phyloP scores from a whole-genome alignment of 2,329 filamentous ascomycete species.

The Aspergillus fumigatiaffinis region DNA sequence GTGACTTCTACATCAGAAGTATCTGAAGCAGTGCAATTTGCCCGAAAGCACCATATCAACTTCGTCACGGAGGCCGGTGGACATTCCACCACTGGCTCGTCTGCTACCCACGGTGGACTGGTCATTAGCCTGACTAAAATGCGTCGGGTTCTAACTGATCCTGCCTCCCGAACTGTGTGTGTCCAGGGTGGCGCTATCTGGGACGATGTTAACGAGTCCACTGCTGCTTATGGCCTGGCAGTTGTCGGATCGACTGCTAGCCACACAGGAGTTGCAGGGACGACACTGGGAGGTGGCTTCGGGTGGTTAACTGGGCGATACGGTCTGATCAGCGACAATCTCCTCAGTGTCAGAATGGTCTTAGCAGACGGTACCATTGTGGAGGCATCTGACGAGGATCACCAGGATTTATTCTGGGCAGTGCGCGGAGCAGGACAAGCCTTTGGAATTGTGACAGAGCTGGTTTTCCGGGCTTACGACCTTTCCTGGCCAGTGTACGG shows the following conservation, averaged over 20 bases:
- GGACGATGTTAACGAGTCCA: conserved; percentile 49
- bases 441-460: conserved; percentile 43
- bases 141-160: background rate
- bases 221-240: conserved; percentile 50
- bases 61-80: background rate
- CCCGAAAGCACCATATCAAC: background rate
- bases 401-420: conserved; percentile 48
- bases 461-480: conserved; percentile 20
- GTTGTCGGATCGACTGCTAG: conserved; percentile 59
- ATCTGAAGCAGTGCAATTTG: background rate
- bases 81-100: background rate
- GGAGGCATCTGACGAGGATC: conserved; percentile 36
- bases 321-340: conserved; percentile 51
- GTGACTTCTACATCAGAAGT: conserved; percentile 8
- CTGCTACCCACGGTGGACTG: background rate
- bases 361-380: conserved; percentile 35
- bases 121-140: background rate
- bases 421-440: conserved; percentile 41
- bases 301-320: conserved; percentile 52
- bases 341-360: conserved; percentile 36
- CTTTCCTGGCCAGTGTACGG: conserved; percentile 1
- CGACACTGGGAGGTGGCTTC: conserved; percentile 57
- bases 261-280: conserved; percentile 57
- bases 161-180: background rate
- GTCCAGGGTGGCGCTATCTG: conserved; percentile 2